These are phyloP conservation scores for Heterobasidion parviporum DNA, from an alignment of 1,284 basidiomycete genomes.

Conservation along the genomic window DNA sequence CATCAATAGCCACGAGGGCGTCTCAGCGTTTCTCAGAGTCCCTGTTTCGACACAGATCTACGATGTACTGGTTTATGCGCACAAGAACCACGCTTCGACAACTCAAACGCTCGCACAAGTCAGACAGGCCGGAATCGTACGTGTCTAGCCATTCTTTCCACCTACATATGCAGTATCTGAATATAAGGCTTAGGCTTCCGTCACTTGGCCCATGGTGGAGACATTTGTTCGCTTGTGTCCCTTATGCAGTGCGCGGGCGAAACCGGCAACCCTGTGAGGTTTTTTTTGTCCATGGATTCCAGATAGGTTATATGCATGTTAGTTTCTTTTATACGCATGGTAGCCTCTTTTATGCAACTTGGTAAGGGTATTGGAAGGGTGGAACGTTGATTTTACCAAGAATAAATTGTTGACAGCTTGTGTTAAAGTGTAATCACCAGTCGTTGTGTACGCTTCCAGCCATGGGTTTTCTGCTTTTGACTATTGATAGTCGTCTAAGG, in stretches of 20 bases:
- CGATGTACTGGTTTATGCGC: constrained; percentile 58
- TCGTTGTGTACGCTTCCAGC: not conserved
- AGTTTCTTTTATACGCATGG: not conserved
- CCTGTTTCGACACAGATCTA: constrained; percentile 62
- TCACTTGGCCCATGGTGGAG: constrained; percentile 71
- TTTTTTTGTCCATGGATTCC: not conserved
- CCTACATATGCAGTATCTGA: not conserved
- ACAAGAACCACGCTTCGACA: constrained; percentile 47
- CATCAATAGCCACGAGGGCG: constrained; percentile 24
- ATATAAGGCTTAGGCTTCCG: constrained; percentile 34
- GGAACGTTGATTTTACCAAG: not conserved
- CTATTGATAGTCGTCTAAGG: not conserved
- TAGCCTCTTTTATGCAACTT: not conserved
- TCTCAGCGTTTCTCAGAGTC: constrained; percentile 47
- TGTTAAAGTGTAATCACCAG: not conserved
- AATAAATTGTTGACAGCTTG: not conserved
- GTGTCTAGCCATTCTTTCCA: constrained; percentile 16
- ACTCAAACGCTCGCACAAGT: constrained; percentile 47
- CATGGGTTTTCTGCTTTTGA: not conserved
- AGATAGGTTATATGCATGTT: too few relatives aligned
- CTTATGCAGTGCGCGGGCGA: constrained; percentile 28
- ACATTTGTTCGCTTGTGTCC: constrained; percentile 58
- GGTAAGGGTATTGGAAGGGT: not conserved
- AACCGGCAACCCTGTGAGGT: not conserved
- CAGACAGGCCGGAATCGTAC: constrained; percentile 50